phyloP scores from a whole-genome alignment of 169 alveolate species.

The Plasmodium fragile region DNA sequence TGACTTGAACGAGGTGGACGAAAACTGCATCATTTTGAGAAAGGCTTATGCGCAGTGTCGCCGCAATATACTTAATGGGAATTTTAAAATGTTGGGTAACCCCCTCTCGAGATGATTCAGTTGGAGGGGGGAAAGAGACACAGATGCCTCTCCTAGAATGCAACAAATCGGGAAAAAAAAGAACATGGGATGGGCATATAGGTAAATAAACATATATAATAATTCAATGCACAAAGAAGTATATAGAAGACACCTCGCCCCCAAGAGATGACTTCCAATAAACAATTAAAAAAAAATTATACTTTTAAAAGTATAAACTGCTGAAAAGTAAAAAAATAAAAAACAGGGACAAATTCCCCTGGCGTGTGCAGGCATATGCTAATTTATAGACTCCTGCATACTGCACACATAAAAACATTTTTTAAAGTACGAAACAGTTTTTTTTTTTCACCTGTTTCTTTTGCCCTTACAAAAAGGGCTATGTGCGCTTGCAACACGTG shows the following conservation, averaged over 20 bases:
- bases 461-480: not conserved
- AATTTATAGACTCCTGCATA: not conserved
- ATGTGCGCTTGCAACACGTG: not conserved
- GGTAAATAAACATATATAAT: conserved; percentile 4
- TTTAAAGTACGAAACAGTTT: not conserved
- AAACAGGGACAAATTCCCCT: not conserved
- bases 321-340: not conserved
- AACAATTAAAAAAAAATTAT: not conserved
- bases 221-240: not conserved
- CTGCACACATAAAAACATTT: not conserved
- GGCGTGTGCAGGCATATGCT: not conserved
- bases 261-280: not conserved
- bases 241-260: not conserved
- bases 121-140: not conserved
- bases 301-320: not conserved
- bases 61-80: conserved; percentile 85
- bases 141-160: not conserved
- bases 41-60: conserved; percentile 88
- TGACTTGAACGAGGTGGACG: conserved; percentile 83
- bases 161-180: not conserved
- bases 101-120: conserved; percentile 80
- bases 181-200: not conserved
- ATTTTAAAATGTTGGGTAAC: conserved; percentile 81
- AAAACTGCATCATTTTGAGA: conserved; percentile 83
- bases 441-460: not conserved